A percentile compares a stretch with the other conserved stretches of the same genome.
phyloP scores from a whole-genome alignment of 352 stramenopile genomes.

The Hyphochytrium catenoides region DNA sequence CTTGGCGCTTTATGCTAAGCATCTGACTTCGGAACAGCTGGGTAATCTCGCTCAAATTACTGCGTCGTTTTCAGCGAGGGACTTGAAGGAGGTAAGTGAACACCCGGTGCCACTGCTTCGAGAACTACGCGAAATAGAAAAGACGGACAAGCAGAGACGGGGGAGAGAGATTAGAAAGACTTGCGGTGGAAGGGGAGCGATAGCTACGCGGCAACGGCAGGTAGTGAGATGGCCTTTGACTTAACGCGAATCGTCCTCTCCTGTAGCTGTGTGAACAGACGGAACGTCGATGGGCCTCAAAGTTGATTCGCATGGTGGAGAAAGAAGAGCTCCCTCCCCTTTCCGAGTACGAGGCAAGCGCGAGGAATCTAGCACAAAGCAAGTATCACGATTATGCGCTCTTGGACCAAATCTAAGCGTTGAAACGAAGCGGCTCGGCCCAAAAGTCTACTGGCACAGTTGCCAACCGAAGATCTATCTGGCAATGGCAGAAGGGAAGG shows the following conservation, averaged over 20 bases:
- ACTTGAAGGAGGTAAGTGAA: slow-evolving; percentile 67
- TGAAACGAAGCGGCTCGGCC: too few species aligned
- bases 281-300: slow-evolving; percentile 72
- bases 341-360: too few species aligned
- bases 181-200: too few species aligned
- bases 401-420: too few species aligned
- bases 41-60: slow-evolving; percentile 42
- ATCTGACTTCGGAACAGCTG: slow-evolving; percentile 45
- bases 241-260: neutral
- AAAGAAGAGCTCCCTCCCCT: slow-evolving; percentile 35
- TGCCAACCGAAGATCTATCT: too few species aligned
- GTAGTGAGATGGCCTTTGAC: neutral
- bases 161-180: too few species aligned
- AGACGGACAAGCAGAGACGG: too few species aligned
- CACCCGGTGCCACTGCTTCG: neutral
- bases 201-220: too few species aligned
- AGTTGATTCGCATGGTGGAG: slow-evolving; percentile 55
- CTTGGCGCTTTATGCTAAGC: slow-evolving; percentile 67
- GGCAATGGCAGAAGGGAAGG: too few species aligned
- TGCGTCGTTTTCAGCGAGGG: slow-evolving; percentile 61
- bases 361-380: too few species aligned
- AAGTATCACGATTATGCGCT: too few species aligned
- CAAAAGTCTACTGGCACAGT: too few species aligned
- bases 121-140: neutral
- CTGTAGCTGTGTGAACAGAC: slow-evolving; percentile 69